Conservation (phyloP, 345 rosid genomes). For the Orychophragmus violaceus region DNA sequence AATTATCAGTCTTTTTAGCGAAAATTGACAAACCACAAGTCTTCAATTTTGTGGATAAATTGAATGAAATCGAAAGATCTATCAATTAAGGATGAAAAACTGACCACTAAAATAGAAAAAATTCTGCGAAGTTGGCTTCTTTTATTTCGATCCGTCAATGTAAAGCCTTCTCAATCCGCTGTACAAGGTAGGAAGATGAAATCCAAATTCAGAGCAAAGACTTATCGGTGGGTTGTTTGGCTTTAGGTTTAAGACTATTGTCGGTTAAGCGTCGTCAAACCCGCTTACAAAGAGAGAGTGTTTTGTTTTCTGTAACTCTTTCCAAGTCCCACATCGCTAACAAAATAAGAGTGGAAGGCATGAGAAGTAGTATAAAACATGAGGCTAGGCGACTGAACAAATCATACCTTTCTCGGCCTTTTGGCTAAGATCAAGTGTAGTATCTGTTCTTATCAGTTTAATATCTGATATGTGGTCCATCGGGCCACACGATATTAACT, state of each 20-base stretch:
- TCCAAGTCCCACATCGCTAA: constrained; percentile 21
- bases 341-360: neutral
- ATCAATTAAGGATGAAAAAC: neutral
- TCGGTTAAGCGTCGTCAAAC: neutral
- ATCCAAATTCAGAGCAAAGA: too few species aligned
- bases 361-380: neutral
- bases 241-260: neutral
- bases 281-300: neutral
- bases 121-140: neutral
- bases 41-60: neutral
- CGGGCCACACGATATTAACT: constrained; percentile 29
- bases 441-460: constrained; percentile 64
- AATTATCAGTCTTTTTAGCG: neutral
- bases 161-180: neutral
- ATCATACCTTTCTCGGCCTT: constrained; percentile 62
- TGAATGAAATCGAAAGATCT: neutral
- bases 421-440: constrained; percentile 70
- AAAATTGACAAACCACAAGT: neutral
- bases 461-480: constrained; percentile 52
- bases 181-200: neutral
- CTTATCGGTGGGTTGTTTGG: too few species aligned
- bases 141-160: neutral
- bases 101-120: constrained; percentile 1
- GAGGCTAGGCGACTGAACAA: neutral
- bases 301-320: neutral